A percentile compares a stretch with the other conserved stretches of the same genome.
These are phyloP conservation scores for Fraxinus greggii DNA, from an alignment of 305 asterid species.

Conservation along the genomic window DNA sequence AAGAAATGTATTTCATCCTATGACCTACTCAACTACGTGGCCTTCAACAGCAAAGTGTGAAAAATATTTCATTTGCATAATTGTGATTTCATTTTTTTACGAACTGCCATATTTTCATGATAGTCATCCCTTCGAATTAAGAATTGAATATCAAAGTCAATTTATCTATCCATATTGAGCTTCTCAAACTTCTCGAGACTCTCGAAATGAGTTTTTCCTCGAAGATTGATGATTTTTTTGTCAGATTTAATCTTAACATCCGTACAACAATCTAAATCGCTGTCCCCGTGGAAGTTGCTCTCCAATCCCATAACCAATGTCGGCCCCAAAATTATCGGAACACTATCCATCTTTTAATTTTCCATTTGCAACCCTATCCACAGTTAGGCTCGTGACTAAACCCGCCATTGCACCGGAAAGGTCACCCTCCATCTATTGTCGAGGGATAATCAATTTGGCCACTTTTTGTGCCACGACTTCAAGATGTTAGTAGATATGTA, in stretches of 20 bases:
- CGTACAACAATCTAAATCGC: too few relatives aligned
- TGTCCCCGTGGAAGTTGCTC: background rate
- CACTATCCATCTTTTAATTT: background rate
- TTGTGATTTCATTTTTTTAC: background rate
- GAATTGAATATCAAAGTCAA: background rate
- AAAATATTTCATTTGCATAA: background rate
- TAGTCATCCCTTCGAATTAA: background rate
- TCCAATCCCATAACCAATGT: background rate
- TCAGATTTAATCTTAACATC: too few relatives aligned
- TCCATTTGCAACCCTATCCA: background rate
- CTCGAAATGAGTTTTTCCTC: background rate
- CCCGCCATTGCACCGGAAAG: background rate
- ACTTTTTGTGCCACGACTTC: background rate
- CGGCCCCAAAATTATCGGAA: background rate
- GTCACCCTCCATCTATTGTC: background rate
- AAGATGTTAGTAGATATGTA: background rate
- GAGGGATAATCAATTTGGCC: background rate
- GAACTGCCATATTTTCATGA: background rate
- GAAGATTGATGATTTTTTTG: background rate
- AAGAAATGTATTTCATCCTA: background rate
- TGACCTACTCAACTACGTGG: background rate
- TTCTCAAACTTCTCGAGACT: background rate
- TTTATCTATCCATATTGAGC: background rate
- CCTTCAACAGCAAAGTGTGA: background rate
- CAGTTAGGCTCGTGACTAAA: background rate